Evolutionary conservation across 495 filamentous ascomycete genomes (phyloP).

Genomic region (Hypoxylon fragiforme): DNA sequence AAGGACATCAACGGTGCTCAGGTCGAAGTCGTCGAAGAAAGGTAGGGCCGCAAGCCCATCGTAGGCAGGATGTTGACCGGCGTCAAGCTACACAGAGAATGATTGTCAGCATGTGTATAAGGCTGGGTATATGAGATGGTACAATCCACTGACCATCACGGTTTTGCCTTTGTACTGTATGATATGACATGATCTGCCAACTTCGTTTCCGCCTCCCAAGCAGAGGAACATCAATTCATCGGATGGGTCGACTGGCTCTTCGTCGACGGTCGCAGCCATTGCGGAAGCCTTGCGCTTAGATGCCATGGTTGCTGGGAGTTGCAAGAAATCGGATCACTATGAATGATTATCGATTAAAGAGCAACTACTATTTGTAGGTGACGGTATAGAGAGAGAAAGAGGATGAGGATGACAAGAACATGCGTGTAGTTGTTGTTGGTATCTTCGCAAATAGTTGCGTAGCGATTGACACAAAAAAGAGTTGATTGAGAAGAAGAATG

Average conservation of each 20-base stretch:
- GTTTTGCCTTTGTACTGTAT: constrained; percentile 99
- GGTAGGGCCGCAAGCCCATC: constrained; percentile 91
- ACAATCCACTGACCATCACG: constrained; percentile 74
- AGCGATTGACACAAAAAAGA: no score
- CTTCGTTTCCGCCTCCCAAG: constrained; percentile 93
- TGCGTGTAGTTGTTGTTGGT: no score
- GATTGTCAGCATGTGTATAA: constrained; percentile 1
- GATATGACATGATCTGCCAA: constrained; percentile 95
- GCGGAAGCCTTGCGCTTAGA: constrained; percentile 75
- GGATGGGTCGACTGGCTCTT: constrained; percentile 72
- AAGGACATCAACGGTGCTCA: constrained; percentile 95
- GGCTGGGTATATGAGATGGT: no score
- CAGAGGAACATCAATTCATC: constrained; percentile 94
- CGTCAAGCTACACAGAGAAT: constrained; percentile 71
- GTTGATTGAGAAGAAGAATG: no score
- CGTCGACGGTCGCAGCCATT: constrained; percentile 59
- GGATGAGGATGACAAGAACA: no score
- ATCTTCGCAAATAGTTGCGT: no score
- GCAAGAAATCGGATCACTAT: background rate
- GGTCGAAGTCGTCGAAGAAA: constrained; percentile 97
- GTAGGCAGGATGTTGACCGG: constrained; percentile 95
- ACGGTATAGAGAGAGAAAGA: no score
- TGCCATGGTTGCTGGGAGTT: constrained; percentile 57
- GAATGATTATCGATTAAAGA: no score
- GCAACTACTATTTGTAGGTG: background rate